Evolutionary conservation across 129 eudicot species (phyloP).

Genomic region (Flaveria ramosissima): DNA sequence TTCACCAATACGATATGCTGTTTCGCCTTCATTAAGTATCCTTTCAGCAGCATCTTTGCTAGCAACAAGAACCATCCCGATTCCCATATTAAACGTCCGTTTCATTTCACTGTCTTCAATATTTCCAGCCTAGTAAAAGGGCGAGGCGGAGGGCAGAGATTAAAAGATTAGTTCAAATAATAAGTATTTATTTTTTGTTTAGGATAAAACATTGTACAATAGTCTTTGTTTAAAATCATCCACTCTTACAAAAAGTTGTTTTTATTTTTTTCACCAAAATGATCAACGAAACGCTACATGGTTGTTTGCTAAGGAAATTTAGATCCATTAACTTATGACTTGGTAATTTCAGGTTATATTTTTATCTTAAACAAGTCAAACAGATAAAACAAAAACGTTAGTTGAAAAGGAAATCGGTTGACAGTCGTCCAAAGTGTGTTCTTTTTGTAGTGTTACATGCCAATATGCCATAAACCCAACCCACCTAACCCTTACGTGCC

Average conservation of each 20-base stretch:
- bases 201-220: neutral
- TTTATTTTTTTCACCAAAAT: neutral
- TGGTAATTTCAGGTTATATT: neutral
- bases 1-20: constrained; percentile 74
- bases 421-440: neutral
- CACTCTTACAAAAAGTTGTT: neutral
- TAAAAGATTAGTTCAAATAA: neutral
- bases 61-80: constrained; percentile 89
- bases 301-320: neutral
- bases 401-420: neutral
- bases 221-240: too few species aligned
- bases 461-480: neutral
- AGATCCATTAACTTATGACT: neutral
- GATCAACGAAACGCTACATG: neutral
- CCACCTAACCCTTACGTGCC: neutral
- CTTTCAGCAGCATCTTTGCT: constrained; percentile 64
- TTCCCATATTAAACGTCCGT: constrained; percentile 92
- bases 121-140: constrained; percentile 57
- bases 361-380: neutral
- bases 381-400: too few species aligned
- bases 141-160: neutral
- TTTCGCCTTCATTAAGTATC: constrained; percentile 56
- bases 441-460: neutral
- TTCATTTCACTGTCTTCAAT: constrained; percentile 82
- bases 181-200: neutral